phyloP scores from a whole-genome alignment of 257 asterid species.

The Ilex aquifolium region DNA sequence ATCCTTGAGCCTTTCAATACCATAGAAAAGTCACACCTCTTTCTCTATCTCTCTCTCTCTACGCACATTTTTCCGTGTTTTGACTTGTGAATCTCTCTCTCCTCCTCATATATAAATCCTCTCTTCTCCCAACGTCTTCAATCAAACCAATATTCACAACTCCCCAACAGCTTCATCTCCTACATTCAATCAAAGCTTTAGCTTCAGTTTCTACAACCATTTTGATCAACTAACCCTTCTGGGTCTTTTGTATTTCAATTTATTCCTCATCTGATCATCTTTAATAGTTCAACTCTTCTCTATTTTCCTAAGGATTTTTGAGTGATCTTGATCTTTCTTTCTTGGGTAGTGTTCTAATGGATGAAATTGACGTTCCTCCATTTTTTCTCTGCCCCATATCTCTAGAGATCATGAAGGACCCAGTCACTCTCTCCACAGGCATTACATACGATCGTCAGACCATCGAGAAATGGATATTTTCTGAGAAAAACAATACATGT shows the following conservation, averaged over 20 bases:
- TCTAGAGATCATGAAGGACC: slow-evolving; percentile 77
- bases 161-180: slow-evolving; percentile 6
- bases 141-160: slow-evolving; percentile 22
- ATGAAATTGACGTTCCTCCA: slow-evolving; percentile 55
- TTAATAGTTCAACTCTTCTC: not conserved
- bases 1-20: slow-evolving; percentile 7
- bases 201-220: too few species aligned
- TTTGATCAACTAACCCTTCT: too few species aligned
- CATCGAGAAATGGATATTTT: slow-evolving; percentile 74
- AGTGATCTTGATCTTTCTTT: not conserved
- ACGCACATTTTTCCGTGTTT: slow-evolving; percentile 33
- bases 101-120: slow-evolving; percentile 9
- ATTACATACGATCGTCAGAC: slow-evolving; percentile 73
- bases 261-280: too few species aligned
- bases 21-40: slow-evolving; percentile 7
- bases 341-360: slow-evolving; percentile 23
- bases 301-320: not conserved
- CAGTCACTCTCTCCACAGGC: slow-evolving; percentile 66
- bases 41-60: slow-evolving; percentile 5
- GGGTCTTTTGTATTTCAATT: too few species aligned
- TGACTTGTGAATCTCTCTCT: slow-evolving; percentile 26
- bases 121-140: slow-evolving; percentile 2
- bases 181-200: not conserved
- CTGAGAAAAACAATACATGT: slow-evolving; percentile 35
- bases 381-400: slow-evolving; percentile 82